These are phyloP conservation scores for Coemansia sp. DNA, from an alignment of 192 early-diverging fungal species.

Conservation along the genomic window DNA sequence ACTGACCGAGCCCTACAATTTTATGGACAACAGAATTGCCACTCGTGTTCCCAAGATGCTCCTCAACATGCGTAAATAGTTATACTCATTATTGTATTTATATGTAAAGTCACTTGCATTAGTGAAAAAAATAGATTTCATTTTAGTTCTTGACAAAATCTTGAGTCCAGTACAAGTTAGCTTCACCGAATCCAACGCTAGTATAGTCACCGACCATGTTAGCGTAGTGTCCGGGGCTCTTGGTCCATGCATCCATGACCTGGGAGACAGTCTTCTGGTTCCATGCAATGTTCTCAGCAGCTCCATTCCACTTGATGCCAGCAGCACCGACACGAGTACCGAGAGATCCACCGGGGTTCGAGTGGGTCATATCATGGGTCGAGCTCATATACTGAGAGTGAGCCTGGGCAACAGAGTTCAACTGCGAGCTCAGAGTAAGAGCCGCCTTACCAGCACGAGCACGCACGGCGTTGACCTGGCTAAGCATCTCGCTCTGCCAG, in stretches of 20 bases:
- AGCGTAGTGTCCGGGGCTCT: conserved; percentile 47
- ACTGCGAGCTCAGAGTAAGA: conserved; percentile 8
- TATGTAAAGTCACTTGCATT: background rate
- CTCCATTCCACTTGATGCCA: conserved; percentile 17
- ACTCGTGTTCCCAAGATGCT: conserved; percentile 37
- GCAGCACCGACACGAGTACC: conserved; percentile 18
- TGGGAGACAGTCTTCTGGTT: conserved; percentile 23
- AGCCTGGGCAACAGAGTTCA: conserved; percentile 35
- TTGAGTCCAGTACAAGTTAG: conserved; percentile 42
- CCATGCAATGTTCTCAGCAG: conserved; percentile 56
- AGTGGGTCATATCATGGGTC: conserved; percentile 23
- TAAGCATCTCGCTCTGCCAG: conserved; percentile 42
- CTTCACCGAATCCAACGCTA: conserved; percentile 48
- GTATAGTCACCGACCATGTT: conserved; percentile 50
- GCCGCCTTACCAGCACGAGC: conserved; percentile 20
- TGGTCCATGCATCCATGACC: conserved; percentile 48
- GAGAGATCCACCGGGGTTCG: conserved; percentile 25
- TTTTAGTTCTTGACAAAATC: conserved; percentile 20
- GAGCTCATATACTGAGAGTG: conserved; percentile 42
- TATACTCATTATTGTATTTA: background rate
- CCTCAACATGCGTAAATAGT: conserved; percentile 10
- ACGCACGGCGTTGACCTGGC: conserved; percentile 38
- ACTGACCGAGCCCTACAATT: conserved; percentile 34
- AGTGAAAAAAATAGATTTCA: conserved; percentile 1
- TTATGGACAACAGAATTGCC: conserved; percentile 47